Evolutionary conservation across 371 early-diverging fungal species (phyloP).

Genomic region (Zopfochytrium polystomum): DNA sequence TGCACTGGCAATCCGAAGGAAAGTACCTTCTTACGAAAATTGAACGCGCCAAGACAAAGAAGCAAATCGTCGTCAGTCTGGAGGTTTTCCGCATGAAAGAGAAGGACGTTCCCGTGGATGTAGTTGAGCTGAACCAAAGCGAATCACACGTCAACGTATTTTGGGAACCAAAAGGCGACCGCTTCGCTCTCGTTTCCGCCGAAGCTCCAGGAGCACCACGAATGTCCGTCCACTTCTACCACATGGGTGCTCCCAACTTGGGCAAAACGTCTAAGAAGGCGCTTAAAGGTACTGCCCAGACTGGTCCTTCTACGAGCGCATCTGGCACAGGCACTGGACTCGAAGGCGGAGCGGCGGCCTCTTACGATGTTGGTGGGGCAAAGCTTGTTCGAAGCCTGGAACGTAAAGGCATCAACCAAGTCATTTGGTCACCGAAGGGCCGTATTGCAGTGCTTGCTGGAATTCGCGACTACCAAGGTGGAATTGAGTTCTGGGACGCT

Average conservation of each 20-base stretch:
- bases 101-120: slow-evolving; percentile 92
- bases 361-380: slow-evolving; percentile 26
- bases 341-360: slow-evolving; percentile 4
- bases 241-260: slow-evolving; percentile 46
- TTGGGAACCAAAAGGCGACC: slow-evolving; percentile 91
- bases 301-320: no score
- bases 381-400: slow-evolving; percentile 46
- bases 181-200: slow-evolving; percentile 79
- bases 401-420: slow-evolving; percentile 71
- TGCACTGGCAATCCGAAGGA: slow-evolving; percentile 91
- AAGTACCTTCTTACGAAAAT: slow-evolving; percentile 89
- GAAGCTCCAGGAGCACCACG: slow-evolving; percentile 65
- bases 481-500: slow-evolving; percentile 90
- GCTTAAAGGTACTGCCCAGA: no score
- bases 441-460: slow-evolving; percentile 89
- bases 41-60: slow-evolving; percentile 92
- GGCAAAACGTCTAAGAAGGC: slow-evolving; percentile 25
- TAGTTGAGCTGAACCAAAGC: slow-evolving; percentile 68
- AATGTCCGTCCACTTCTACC: slow-evolving; percentile 80
- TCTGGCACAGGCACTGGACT: no score
- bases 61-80: slow-evolving; percentile 80
- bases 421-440: slow-evolving; percentile 96
- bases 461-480: slow-evolving; percentile 73
- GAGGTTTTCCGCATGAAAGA: slow-evolving; percentile 92
- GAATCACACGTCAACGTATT: slow-evolving; percentile 71